Base-by-base conservation (phyloP, 2,329 filamentous ascomycete species). In the Microdochium trichocladiopsis region DNA sequence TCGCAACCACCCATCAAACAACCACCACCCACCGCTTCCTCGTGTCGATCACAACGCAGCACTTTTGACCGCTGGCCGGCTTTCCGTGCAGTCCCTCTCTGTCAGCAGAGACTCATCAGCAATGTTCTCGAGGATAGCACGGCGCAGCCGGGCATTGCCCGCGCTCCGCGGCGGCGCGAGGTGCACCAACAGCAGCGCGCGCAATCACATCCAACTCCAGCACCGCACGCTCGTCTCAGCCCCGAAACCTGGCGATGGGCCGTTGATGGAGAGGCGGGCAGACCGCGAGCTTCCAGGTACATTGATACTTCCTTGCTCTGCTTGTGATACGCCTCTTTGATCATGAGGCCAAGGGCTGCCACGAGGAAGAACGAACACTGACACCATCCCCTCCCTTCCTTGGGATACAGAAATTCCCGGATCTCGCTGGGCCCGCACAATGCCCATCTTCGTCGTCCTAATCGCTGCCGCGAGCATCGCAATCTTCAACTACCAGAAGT, bases 401-500 rank as follows among this genome's bases (percentile, higher is more conserved):
- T 2, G 50, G 56, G 54, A 51, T 48, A 53, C 58, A 75, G 73
- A 74, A 58, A 62, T 78, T 53, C 62, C 70, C 51, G 65, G 71
- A 49, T 81, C 82, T 65, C 76, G 78, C 60, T 92, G 88, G 87
- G 66, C 77, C 52, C 80, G 81, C 61, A 90, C 90, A 1, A 71
- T 96, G 31, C 93, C 93, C 51, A 73, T 95, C 66, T 97, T 97
- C 78, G 67, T 87, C 51, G 70, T 80, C 57, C 75, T 90, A 57
- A 83, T 96, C 60, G 80, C 82, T 49, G 76, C 79, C 52, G 87
- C 86, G 59, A 85, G 86, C 58, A 74, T 95, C 55, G 90, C 87
- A 60, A 96, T 99, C 70, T 97, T 99, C 87, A 99, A 99, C 80
- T 97, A 99, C 81, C 93, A 99, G 70, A 96, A 96, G 70, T 83